Evolutionary conservation across 2,329 filamentous ascomycete genomes (phyloP).

Genomic region (Cercospora citrullina): DNA sequence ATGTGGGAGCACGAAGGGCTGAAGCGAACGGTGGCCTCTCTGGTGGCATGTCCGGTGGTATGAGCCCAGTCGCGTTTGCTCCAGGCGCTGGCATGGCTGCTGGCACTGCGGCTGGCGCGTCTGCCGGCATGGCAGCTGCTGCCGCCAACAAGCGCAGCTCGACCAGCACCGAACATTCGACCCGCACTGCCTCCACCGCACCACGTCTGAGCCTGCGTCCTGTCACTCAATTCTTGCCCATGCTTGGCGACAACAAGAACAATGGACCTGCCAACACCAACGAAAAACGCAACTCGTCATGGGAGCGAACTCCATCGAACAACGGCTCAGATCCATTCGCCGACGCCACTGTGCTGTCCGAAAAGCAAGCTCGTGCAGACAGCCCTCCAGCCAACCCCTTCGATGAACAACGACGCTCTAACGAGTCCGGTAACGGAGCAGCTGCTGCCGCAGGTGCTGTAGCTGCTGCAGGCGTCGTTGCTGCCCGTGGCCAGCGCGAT

Average conservation of each 20-base stretch:
- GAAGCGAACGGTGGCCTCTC: conserved; percentile 19
- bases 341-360: conserved; percentile 32
- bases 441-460: conserved; percentile 13
- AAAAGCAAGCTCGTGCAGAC: conserved; percentile 32
- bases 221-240: conserved; percentile 78
- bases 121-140: conserved; percentile 15
- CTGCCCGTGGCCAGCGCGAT: conserved; percentile 18
- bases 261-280: conserved; percentile 35
- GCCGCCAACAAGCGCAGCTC: conserved; percentile 26
- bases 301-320: conserved; percentile 42
- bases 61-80: not conserved
- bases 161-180: conserved; percentile 37
- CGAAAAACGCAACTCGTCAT: conserved; percentile 38
- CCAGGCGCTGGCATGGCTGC: not conserved
- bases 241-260: conserved; percentile 52
- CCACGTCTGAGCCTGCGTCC: conserved; percentile 84
- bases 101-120: conserved; percentile 7
- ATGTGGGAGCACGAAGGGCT: conserved; percentile 22
- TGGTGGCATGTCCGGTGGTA: conserved; percentile 9
- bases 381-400: conserved; percentile 35
- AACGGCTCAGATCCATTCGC: conserved; percentile 41
- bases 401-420: conserved; percentile 31
- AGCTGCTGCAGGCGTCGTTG: conserved; percentile 16
- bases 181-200: conserved; percentile 57
- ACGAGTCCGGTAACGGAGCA: conserved; percentile 16